Conservation (phyloP, 2,329 filamentous ascomycete genomes). For the Cadophora malorum region DNA sequence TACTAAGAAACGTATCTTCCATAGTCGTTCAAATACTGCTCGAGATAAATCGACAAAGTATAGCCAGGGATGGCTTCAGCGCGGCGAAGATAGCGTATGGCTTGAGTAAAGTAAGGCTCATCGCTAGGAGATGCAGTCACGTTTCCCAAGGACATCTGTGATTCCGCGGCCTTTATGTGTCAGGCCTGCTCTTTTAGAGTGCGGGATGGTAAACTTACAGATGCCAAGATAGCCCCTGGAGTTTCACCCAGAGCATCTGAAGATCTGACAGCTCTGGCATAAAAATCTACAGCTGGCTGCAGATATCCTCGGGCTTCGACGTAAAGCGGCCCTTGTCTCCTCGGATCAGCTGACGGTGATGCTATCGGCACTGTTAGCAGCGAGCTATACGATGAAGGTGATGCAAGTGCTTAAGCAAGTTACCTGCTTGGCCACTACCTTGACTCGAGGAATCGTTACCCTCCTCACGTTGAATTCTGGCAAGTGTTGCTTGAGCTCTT, state of each 20-base stretch:
- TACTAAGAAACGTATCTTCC: constrained; percentile 45
- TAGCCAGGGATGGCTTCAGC: constrained; percentile 52
- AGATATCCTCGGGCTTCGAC: constrained; percentile 58
- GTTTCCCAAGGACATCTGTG: constrained; percentile 59
- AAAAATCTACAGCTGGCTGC: constrained; percentile 58
- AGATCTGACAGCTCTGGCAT: constrained; percentile 52
- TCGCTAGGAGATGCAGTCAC: constrained; percentile 53
- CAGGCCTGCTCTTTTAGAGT: not conserved
- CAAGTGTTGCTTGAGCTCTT: constrained; percentile 55
- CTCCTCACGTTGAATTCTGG: constrained; percentile 55
- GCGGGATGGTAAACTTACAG: constrained; percentile 45
- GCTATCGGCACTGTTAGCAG: constrained; percentile 17
- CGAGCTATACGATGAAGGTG: constrained; percentile 5
- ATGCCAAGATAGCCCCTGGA: constrained; percentile 52
- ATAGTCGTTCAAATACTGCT: constrained; percentile 56
- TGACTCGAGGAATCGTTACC: constrained; percentile 42
- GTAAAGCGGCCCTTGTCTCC: constrained; percentile 50
- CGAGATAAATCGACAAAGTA: constrained; percentile 51
- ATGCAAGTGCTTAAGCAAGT: constrained; percentile 40
- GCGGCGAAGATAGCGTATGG: constrained; percentile 52
- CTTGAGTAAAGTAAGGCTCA: constrained; percentile 52
- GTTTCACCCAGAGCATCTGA: constrained; percentile 48
- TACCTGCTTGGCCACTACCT: constrained; percentile 37
- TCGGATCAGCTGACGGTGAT: constrained; percentile 45
- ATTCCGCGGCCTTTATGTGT: constrained; percentile 53